These are phyloP conservation scores for Tricholoma bakamatsutake DNA, from an alignment of 768 basidiomycete genomes.

Conservation along the genomic window DNA sequence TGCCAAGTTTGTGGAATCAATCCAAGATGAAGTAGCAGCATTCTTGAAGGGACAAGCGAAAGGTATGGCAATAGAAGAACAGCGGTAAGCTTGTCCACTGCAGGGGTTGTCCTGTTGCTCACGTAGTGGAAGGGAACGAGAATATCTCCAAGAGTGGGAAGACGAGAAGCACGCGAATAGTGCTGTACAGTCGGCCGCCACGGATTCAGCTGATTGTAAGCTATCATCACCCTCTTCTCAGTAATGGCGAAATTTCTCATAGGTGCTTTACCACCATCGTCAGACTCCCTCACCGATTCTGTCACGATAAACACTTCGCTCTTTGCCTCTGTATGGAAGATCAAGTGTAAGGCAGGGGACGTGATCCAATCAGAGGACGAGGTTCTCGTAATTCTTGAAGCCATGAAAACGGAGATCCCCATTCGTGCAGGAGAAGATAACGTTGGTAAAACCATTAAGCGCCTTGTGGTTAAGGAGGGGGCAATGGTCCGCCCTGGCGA, in stretches of 20 bases:
- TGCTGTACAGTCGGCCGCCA: neutral
- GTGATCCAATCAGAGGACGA: slow-evolving; percentile 34
- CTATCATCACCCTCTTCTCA: neutral
- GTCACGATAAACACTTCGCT: slow-evolving; percentile 28
- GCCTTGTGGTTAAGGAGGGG: slow-evolving; percentile 38
- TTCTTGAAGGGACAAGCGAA: slow-evolving; percentile 37
- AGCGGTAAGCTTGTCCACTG: slow-evolving; percentile 24
- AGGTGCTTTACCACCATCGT: neutral
- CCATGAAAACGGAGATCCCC: slow-evolving; percentile 62
- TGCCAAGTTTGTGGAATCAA: slow-evolving; percentile 31
- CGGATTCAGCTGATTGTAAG: neutral
- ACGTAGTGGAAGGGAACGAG: slow-evolving; percentile 29
- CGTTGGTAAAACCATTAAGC: slow-evolving; percentile 36
- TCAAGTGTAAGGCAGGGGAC: slow-evolving; percentile 38
- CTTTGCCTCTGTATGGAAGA: slow-evolving; percentile 45
- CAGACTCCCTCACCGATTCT: neutral
- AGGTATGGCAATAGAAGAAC: slow-evolving; percentile 33
- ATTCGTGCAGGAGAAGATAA: slow-evolving; percentile 39
- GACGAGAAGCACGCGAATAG: slow-evolving; percentile 13
- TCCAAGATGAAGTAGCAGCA: slow-evolving; percentile 33
- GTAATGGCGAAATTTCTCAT: neutral
- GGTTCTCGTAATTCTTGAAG: slow-evolving; percentile 47
- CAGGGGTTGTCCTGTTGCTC: neutral
- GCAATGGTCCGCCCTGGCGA: slow-evolving; percentile 42
- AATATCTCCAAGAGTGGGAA: slow-evolving; percentile 40